These are phyloP conservation scores for Amaranthus palmeri DNA, from an alignment of 148 eudicot species.

Conservation along the genomic window DNA sequence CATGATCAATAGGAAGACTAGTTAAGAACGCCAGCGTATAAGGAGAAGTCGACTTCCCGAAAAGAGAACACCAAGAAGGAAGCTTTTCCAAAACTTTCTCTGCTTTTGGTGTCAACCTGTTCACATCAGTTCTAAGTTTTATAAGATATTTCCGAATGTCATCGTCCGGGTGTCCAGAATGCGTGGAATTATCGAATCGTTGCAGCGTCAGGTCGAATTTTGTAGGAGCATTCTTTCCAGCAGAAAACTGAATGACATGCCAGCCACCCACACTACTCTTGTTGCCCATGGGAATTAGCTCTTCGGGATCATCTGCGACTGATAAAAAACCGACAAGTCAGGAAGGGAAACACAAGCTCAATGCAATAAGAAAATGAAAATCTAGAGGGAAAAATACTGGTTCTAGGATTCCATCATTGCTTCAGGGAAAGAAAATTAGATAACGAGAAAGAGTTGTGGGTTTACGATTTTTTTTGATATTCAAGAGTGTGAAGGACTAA, in stretches of 20 bases:
- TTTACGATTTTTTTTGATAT: too few relatives aligned
- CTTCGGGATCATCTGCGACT: slow-evolving; percentile 45
- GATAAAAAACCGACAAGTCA: not conserved
- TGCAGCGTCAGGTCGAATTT: slow-evolving; percentile 57
- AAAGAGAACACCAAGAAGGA: slow-evolving; percentile 88
- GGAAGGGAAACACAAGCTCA: not conserved
- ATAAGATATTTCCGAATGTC: slow-evolving; percentile 28
- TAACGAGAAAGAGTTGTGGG: too few relatives aligned
- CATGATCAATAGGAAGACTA: slow-evolving; percentile 38
- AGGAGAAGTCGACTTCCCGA: slow-evolving; percentile 93
- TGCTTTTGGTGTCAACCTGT: slow-evolving; percentile 58
- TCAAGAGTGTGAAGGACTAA: too few relatives aligned
- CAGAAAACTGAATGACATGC: slow-evolving; percentile 89
- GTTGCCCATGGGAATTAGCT: slow-evolving; percentile 53
- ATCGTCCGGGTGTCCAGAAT: slow-evolving; percentile 13
- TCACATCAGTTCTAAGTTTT: slow-evolving; percentile 74
- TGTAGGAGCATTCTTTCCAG: slow-evolving; percentile 76
- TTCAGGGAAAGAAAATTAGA: too few relatives aligned
- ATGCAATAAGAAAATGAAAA: not conserved
- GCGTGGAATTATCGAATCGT: slow-evolving; percentile 45
- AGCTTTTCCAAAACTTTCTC: slow-evolving; percentile 56
- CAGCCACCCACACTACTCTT: slow-evolving; percentile 57
- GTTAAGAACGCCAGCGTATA: slow-evolving; percentile 62
- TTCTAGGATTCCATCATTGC: too few relatives aligned
- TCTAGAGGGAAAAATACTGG: too few relatives aligned